These are phyloP conservation scores for Hyphodiscus sp. DNA, from an alignment of 2,329 filamentous ascomycete genomes.

Conservation along the genomic window DNA sequence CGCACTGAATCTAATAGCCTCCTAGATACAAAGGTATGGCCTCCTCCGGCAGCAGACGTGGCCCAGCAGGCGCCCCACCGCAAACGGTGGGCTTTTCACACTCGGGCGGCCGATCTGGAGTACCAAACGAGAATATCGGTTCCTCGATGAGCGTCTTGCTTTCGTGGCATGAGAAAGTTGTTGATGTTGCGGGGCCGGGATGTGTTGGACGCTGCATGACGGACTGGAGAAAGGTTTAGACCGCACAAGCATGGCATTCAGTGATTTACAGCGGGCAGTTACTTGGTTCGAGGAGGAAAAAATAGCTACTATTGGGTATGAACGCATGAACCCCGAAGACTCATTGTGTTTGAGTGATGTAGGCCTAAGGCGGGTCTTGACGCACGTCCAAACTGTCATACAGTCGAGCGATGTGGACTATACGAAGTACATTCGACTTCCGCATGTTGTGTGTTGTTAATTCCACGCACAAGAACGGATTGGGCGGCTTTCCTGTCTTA, in stretches of 20 bases:
- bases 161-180: constrained; percentile 98
- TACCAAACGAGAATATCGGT: constrained; percentile 61
- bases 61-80: constrained; percentile 43
- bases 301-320: not conserved
- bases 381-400: no score
- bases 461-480: not conserved
- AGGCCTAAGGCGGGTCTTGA: no score
- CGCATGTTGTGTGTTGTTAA: no score
- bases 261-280: not conserved
- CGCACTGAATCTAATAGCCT: not conserved
- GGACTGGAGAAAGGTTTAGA: constrained; percentile 82
- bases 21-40: constrained; percentile 87
- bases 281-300: not conserved
- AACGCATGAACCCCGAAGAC: not conserved
- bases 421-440: no score
- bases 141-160: constrained; percentile 93
- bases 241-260: not conserved
- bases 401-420: no score
- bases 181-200: constrained; percentile 86
- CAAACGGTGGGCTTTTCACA: constrained; percentile 88
- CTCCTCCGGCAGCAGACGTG: constrained; percentile 24
- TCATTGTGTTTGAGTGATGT: no score
- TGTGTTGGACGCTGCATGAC: constrained; percentile 94
- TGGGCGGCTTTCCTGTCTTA: not conserved
- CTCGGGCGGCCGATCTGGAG: constrained; percentile 50